Base-by-base conservation (phyloP, 768 basidiomycete species). In the Suillus variegatus region DNA sequence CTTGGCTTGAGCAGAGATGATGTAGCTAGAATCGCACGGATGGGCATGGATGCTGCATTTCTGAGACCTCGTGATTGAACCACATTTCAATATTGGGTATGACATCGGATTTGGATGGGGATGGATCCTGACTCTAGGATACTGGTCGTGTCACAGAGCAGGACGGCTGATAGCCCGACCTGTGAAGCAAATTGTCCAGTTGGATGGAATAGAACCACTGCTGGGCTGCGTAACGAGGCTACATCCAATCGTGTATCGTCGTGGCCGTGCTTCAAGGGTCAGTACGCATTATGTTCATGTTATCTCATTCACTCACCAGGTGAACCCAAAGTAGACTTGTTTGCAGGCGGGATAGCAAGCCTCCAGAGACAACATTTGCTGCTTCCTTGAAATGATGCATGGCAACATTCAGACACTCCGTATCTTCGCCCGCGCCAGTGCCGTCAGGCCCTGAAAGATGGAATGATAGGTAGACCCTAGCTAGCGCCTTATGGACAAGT, bases 1-100 rank as follows among this genome's bases (percentile, higher is more conserved):
- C 81, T 95, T 2, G 93, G 91, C 1, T 76, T 94, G 55, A 77
- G 78, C 0, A 83, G 88, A 67, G 78, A 74, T 0, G 86, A 92
- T 67, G 83, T 94, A 5, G 73, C 67, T 58, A 73, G 70, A 20
- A 77, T 93, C n/a, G 91, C 87, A 1, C 74, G 82, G 67, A 87
- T 86, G 85, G 84, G 92, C 60, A 80, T 93, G 81, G 69, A 80
- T 32, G 74, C 72, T 44, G 54, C 54, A 36, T 36, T 55, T 55
- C 12, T 36, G 54, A 55, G 20, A 55, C 16, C 28, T 18, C 28
- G 16, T 32, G 52, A 32, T 35, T 52, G 25, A 28, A 16, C 2
- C 18, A 16, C 7, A 28, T 52, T 52, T 14, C 13, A 52, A 25
- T 18, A 6, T 13, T 12, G n/a, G 12, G 12, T 49, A 49, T 12